phyloP scores from a whole-genome alignment of 73 alveolate species.

The Diophrys sp. region DNA sequence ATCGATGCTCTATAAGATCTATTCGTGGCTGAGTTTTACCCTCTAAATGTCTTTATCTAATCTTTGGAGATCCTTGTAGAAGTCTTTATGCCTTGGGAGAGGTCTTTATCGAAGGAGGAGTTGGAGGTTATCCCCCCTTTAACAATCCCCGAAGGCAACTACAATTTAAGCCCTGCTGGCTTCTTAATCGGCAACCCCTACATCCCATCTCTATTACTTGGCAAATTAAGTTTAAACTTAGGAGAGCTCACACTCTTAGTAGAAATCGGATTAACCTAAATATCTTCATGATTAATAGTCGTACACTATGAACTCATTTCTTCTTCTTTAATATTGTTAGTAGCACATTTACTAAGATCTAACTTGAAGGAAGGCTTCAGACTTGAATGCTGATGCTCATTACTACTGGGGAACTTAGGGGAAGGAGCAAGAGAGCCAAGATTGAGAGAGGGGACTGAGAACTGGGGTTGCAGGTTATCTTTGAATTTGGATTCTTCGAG shows the following conservation, averaged over 20 bases:
- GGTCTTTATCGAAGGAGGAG: not conserved
- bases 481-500: not conserved
- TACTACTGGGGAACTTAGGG: no score
- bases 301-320: not conserved
- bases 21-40: not conserved
- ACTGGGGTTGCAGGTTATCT: no score
- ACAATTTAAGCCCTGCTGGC: not conserved
- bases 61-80: not conserved
- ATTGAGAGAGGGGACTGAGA: not conserved
- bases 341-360: not conserved
- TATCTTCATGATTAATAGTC: not conserved
- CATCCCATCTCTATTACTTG: not conserved
- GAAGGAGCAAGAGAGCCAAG: conserved; percentile 1
- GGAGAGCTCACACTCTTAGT: not conserved
- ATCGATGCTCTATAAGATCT: no score
- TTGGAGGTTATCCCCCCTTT: no score
- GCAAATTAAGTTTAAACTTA: not conserved
- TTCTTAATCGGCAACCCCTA: not conserved
- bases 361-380: not conserved
- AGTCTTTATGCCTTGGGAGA: not conserved
- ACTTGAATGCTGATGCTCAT: no score
- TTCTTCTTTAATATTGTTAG: not conserved
- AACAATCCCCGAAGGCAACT: not conserved
- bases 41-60: not conserved
- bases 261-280: not conserved